phyloP scores from a whole-genome alignment of 805 yeast species.

The Candida schatavii region DNA sequence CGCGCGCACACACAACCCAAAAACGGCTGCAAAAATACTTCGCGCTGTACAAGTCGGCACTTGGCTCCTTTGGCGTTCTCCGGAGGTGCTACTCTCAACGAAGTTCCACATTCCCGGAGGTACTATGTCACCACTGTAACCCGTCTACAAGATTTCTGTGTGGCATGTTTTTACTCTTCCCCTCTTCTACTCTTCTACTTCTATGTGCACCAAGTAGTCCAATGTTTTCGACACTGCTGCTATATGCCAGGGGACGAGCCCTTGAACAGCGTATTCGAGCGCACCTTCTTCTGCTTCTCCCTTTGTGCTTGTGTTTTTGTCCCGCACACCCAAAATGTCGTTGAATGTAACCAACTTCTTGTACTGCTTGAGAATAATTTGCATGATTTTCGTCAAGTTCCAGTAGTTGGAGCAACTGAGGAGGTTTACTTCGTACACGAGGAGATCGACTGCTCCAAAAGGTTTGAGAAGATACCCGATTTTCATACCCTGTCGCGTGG shows the following conservation, averaged over 20 bases:
- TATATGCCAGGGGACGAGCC: conserved; percentile 71
- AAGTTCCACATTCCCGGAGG: too few species aligned
- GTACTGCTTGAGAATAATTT: conserved; percentile 56
- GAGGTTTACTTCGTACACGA: conserved; percentile 60
- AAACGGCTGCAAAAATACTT: too few species aligned
- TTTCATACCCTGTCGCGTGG: conserved; percentile 65
- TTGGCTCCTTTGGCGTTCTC: too few species aligned
- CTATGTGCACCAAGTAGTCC: conserved; percentile 56
- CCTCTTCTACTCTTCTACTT: conserved; percentile 46
- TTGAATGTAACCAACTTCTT: conserved; percentile 50
- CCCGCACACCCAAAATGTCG: conserved; percentile 34
- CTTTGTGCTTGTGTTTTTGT: conserved; percentile 13
- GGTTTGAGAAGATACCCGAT: conserved; percentile 64
- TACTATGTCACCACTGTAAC: too few species aligned
- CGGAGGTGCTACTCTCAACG: too few species aligned
- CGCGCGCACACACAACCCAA: too few species aligned
- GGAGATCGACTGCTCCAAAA: conserved; percentile 11
- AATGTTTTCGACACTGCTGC: conserved; percentile 62
- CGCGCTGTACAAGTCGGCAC: too few species aligned
- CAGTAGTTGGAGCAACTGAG: conserved; percentile 73
- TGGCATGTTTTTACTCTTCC: too few species aligned
- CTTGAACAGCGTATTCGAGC: conserved; percentile 12
- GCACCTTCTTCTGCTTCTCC: neutral
- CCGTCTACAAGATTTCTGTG: too few species aligned
- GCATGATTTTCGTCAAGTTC: conserved; percentile 52